Percentiles rank a stretch among this genome's conserved stretches.
phyloP scores from a whole-genome alignment of 2,329 filamentous ascomycete species.

The Anthostomella pinea region DNA sequence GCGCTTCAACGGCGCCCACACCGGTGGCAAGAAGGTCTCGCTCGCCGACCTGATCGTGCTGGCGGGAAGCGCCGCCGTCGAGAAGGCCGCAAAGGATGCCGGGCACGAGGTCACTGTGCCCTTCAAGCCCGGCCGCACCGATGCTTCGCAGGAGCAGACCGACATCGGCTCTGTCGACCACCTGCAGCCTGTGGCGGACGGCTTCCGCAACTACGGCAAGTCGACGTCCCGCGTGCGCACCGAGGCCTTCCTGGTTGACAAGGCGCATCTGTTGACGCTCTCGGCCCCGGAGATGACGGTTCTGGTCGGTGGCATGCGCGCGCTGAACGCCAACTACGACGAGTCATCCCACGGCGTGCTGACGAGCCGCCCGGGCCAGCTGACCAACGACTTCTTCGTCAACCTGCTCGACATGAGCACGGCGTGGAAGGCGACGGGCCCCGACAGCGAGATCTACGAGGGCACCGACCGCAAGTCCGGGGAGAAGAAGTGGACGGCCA shows the following conservation, averaged over 20 bases:
- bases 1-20: conserved; percentile 61
- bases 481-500: conserved; percentile 65
- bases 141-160: conserved; percentile 70
- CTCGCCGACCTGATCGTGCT: conserved; percentile 78
- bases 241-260: conserved; percentile 71
- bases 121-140: conserved; percentile 70
- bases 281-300: conserved; percentile 69
- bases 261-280: conserved; percentile 67
- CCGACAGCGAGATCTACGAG: conserved; percentile 56
- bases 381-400: conserved; percentile 81
- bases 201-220: conserved; percentile 76
- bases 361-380: conserved; percentile 62
- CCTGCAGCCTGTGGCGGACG: conserved; percentile 68
- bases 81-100: conserved; percentile 61
- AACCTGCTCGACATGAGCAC: conserved; percentile 70
- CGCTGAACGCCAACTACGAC: conserved; percentile 68
- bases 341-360: conserved; percentile 65
- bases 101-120: conserved; percentile 56
- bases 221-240: conserved; percentile 57
- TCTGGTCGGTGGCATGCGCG: conserved; percentile 69
- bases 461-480: conserved; percentile 65
- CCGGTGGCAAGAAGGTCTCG: conserved; percentile 67
- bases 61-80: conserved; percentile 66
- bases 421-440: conserved; percentile 57
- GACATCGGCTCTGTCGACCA: conserved; percentile 61